Base-by-base conservation (phyloP, 139 green algal genomes). In the Microglena sp. region DNA sequence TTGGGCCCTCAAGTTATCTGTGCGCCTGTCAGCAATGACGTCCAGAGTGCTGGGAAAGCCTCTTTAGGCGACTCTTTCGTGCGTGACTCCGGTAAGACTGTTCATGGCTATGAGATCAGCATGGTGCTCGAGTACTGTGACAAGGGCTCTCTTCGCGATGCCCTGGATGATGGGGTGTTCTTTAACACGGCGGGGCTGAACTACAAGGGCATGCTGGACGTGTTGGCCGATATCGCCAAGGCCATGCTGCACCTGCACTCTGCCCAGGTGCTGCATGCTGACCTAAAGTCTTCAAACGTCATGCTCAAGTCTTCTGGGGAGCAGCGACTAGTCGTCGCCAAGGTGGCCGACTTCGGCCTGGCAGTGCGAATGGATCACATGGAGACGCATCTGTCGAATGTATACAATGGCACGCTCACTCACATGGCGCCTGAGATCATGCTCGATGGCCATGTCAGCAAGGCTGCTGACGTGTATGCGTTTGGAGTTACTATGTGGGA, bases 231-330 rank as follows among this genome's bases (percentile, higher is more conserved):
- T 34, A 55, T 85, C 2, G 78, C 75, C 7, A 73, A 68, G 29
- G 81, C 69, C 11, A 77, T 87, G 75, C 36, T 70, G 31, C 77
- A 82, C 67, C 67, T 87, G 55, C 81, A 87, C 64, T 31, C 68
- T 4, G 60, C 43, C 28, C 79, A 75, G 29, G 70, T 87, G 24
- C 72, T 85, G 45, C 78, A 85, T 57, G 40, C 29, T 22, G 78
- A 85, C 64, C 69, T 87, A 43, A 87, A 84, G 60, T n/a, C n/a
- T n/a, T n/a, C n/a, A n/a, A 86, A 86, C 60, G 71, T 86, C 29
- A 79, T 86, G 79, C 72, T 86, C 27, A 81, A 81, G 65, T 75
- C 61, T 57, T 46, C 67, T 0, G 77, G 73, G n/a, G 62, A 79
- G 27, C 60, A 5, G 5, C 28, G 29, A 3, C 8, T 33, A 4